Evolutionary conservation across 306 rosid species (phyloP), one percentile per base, ranked within the genome.

Genomic region (Trifolium subterraneum): DNA sequence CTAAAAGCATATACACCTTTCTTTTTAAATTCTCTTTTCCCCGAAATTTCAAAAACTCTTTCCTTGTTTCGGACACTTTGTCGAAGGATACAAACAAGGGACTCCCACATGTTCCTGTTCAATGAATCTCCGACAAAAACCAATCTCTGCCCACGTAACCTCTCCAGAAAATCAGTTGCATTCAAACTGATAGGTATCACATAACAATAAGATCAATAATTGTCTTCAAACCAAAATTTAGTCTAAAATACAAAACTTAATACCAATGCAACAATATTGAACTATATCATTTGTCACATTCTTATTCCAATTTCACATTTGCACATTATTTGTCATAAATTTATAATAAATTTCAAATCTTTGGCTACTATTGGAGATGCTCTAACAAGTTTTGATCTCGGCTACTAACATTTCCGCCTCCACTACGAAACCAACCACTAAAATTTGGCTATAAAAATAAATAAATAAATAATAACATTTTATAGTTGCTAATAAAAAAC

Each of bases 41-140:
- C 99, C 2, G 99, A 87, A 71, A 92, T 88, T 83, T 95, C 98
- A 61, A 83, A 80, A 45, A 92, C 93, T 10, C 48, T 84, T 42
- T 80, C 74, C 86, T 90, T 95, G 86, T 87, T 33, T 29, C 41
- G 18, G 27, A 88, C 31, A 72, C 87, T 80, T 29, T 94, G 90
- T 50, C 93, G 87, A 22, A 95, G 96, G 36, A 90, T 86, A 82
- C 99, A 95, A 31, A 90, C 88, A 65, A 92, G 64, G 22, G 99
- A 95, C 66, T 92, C 98, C 99, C 99, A 95, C 99, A 92, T 92
- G 84, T 92, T 92, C 74, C 99, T 86, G 80, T 88, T 92, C 80
- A 95, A 80, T 54, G 99, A 95, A 79, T 95, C 99, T 50, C 99
- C 99, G 59, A 92, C 98, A 80, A 92, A 95, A 64, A 86, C 97